These are phyloP conservation scores for Grosmannia clavigera DNA, from an alignment of 2,329 filamentous ascomycete genomes.

Conservation along the genomic window DNA sequence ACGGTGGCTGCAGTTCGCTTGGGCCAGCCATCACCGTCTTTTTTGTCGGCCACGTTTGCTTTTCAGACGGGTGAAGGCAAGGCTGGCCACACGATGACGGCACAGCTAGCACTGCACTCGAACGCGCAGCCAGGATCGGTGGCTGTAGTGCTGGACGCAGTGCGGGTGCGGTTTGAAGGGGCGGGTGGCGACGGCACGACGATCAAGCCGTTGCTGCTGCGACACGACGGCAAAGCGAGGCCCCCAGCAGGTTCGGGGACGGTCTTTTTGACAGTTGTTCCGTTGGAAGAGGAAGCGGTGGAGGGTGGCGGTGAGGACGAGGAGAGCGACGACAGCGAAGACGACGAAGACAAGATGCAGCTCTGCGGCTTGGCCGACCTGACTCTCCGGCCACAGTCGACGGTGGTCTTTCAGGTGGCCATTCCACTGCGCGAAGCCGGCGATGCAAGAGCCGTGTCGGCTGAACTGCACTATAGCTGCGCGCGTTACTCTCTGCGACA, in stretches of 20 bases:
- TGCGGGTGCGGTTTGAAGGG: constrained; percentile 45
- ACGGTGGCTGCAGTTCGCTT: constrained; percentile 19
- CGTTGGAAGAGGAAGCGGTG: constrained; percentile 13
- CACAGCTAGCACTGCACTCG: constrained; percentile 46
- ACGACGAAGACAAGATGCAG: background rate
- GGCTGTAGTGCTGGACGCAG: constrained; percentile 36
- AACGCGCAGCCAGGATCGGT: constrained; percentile 39
- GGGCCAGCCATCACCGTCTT: constrained; percentile 22
- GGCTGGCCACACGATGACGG: constrained; percentile 45
- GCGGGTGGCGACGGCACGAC: constrained; percentile 20
- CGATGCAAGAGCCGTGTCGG: constrained; percentile 53
- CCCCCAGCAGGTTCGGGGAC: background rate
- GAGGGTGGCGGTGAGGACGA: constrained; percentile 8
- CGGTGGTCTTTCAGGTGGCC: constrained; percentile 57
- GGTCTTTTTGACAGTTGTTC: background rate
- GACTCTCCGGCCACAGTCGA: constrained; percentile 52
- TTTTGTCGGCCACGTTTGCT: constrained; percentile 30
- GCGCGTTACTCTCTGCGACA: constrained; percentile 57
- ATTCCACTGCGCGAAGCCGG: constrained; percentile 71
- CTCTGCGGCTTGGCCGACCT: constrained; percentile 38
- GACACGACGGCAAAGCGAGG: constrained; percentile 21
- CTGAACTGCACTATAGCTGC: constrained; percentile 50
- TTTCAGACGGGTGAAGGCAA: constrained; percentile 47
- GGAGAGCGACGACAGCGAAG: background rate
- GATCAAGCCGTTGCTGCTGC: constrained; percentile 41